Evolutionary conservation across 2,329 filamentous ascomycete species (phyloP), one percentile per base, ranked within the genome.

Genomic region (Arthrobotrys megalospora): DNA sequence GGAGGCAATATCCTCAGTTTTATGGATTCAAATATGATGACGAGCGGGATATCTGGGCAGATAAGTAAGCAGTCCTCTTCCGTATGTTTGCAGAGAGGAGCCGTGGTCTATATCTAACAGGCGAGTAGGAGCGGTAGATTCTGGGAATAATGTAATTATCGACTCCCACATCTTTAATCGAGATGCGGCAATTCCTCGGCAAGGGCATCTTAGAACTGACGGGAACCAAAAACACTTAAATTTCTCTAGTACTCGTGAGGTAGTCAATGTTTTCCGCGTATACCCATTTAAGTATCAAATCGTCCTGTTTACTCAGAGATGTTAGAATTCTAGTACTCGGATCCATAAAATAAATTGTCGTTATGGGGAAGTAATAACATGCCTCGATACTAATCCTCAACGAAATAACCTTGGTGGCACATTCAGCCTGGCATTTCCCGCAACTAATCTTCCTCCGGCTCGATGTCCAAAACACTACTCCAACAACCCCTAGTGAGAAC

Each of bases 251-350:
- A 21, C 65, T 63, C 5, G 41, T 32, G n/a, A 73, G 19, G 28
- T 60, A 73, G 6, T 73, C 60, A n/a, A 73, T 34, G 41, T 73
- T 41, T 24, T 36, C 50, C 1, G 38, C 19, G 32, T 53, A 66
- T 6, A 73, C 43, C 69, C 69, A 73, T 43, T 73, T 48, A 5
- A 73, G 53, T 11, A 63, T 45, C 7, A 73, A 48, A 24, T 73
- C 69, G 7, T 60, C 36, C 69, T 73, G 21, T 6, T 36, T 48
- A 14, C 21, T 12, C n/a, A 34, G 10, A 32, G 32, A 28, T 5
- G 24, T 28, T 28, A 28, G 24, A 28, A 28, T 28, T 28, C 24
- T 5, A 28, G 24, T 2, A 28, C 24, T 28, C 24, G 5, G 24
- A 28, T 28, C 24, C 24, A 28, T 28, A 28, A 5, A 28, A 5